Conservation (phyloP, 345 rosid genomes). For the Noccaea bulbosa region DNA sequence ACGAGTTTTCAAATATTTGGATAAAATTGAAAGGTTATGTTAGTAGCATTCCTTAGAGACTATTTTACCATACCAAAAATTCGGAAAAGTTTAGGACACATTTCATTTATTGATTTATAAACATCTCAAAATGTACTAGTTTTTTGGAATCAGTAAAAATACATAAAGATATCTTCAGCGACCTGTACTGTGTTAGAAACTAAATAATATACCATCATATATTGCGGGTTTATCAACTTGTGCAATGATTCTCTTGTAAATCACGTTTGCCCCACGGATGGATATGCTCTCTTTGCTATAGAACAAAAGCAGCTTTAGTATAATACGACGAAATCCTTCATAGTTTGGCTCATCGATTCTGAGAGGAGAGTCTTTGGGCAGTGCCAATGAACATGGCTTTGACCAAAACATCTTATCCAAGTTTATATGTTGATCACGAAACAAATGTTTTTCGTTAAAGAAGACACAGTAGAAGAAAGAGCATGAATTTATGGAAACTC, state of each 20-base stretch:
- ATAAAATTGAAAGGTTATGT: no score
- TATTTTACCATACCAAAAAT: no score
- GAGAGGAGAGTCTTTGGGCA: slow-evolving; percentile 68
- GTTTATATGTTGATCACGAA: slow-evolving; percentile 50
- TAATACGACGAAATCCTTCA: slow-evolving; percentile 58
- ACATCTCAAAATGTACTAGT: no score
- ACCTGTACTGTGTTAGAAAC: slow-evolving; percentile 12
- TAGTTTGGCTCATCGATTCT: slow-evolving; percentile 80
- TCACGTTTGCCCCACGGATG: slow-evolving; percentile 83
- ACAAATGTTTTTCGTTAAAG: not conserved
- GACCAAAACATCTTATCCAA: slow-evolving; percentile 82
- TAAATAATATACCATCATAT: slow-evolving; percentile 64
- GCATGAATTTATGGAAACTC: not conserved
- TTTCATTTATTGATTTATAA: no score
- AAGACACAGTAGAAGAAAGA: slow-evolving; percentile 8
- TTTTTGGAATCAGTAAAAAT: no score
- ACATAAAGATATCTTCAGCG: not conserved
- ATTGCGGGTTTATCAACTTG: slow-evolving; percentile 82
- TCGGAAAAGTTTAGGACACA: no score
- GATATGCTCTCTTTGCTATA: slow-evolving; percentile 90
- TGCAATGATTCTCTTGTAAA: slow-evolving; percentile 60
- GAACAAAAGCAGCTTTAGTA: slow-evolving; percentile 72
- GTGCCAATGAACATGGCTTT: slow-evolving; percentile 86
- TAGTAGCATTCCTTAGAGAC: no score
- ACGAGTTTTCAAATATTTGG: no score